These are phyloP conservation scores for Trypanosoma platydactyli DNA, from an alignment of 208 protist genomes.

Conservation along the genomic window DNA sequence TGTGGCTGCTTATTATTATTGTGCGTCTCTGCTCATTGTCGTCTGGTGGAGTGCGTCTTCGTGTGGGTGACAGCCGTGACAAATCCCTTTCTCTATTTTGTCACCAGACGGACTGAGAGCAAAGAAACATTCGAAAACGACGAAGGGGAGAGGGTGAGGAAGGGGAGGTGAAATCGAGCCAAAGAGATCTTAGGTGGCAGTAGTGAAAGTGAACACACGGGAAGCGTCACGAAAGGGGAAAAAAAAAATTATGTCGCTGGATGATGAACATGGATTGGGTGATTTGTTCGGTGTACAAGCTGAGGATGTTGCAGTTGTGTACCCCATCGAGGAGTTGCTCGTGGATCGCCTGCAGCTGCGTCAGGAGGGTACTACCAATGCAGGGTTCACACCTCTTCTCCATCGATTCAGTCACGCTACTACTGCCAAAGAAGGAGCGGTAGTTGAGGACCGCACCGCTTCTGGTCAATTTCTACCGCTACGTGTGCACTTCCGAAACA, in stretches of 20 bases:
- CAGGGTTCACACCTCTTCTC: constrained; percentile 48
- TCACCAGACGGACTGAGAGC: too few relatives aligned
- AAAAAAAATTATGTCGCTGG: constrained; percentile 10
- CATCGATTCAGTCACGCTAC: constrained; percentile 44
- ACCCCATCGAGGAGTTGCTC: constrained; percentile 55
- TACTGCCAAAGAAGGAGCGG: background rate
- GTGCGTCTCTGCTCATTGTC: background rate
- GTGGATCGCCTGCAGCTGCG: constrained; percentile 46
- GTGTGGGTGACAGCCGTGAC: background rate
- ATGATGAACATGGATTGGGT: constrained; percentile 53
- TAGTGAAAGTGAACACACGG: background rate
- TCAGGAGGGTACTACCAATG: constrained; percentile 48
- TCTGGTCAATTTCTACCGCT: constrained; percentile 30
- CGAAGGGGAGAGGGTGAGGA: too few relatives aligned
- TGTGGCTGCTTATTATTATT: background rate
- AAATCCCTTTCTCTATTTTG: too few relatives aligned
- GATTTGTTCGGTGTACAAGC: constrained; percentile 49
- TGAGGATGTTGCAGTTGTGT: constrained; percentile 29
- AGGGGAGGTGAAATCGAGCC: too few relatives aligned
- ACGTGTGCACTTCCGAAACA: constrained; percentile 69
- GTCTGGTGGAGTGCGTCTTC: background rate
- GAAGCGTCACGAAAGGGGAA: constrained; percentile 3
- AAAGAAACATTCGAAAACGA: too few relatives aligned
- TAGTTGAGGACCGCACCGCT: constrained; percentile 25
- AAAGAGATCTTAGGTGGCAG: too few relatives aligned